These are phyloP conservation scores for Aspergillus fischeri DNA, from an alignment of 2,329 filamentous ascomycete genomes.

Conservation along the genomic window DNA sequence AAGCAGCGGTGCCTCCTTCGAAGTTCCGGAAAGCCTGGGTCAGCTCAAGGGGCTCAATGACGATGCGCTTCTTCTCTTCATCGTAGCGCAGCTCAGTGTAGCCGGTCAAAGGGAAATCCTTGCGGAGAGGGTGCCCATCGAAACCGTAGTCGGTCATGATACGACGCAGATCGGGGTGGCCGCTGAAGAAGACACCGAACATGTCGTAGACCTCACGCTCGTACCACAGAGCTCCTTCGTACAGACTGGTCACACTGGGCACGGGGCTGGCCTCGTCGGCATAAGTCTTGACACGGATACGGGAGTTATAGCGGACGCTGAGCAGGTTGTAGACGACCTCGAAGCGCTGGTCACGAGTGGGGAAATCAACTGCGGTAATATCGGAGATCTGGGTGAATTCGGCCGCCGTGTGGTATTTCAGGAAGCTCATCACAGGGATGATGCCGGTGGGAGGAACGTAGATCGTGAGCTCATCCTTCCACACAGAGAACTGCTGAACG, in stretches of 20 bases:
- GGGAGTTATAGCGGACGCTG: slow-evolving; percentile 91
- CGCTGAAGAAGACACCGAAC: slow-evolving; percentile 94
- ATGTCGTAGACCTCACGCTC: slow-evolving; percentile 97
- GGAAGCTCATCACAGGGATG: slow-evolving; percentile 86
- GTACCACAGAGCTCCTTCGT: slow-evolving; percentile 97
- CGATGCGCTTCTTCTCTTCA: slow-evolving; percentile 99
- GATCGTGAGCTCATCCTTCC: slow-evolving; percentile 97
- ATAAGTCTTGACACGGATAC: slow-evolving; percentile 97
- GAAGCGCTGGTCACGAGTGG: slow-evolving; percentile 90
- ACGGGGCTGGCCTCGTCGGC: slow-evolving; percentile 93
- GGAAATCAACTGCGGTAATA: slow-evolving; percentile 93
- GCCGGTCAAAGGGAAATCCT: slow-evolving; percentile 96
- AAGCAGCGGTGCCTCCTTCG: slow-evolving; percentile 74
- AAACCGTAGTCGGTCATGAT: slow-evolving; percentile 99
- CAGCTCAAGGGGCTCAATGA: slow-evolving; percentile 94
- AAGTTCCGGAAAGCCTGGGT: slow-evolving; percentile 99
- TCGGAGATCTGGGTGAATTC: slow-evolving; percentile 93
- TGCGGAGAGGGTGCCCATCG: slow-evolving; percentile 92
- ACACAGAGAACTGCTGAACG: slow-evolving; percentile 97
- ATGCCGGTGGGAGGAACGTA: slow-evolving; percentile 86
- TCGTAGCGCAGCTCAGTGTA: slow-evolving; percentile 98
- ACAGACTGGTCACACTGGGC: slow-evolving; percentile 79
- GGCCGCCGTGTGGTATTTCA: slow-evolving; percentile 96
- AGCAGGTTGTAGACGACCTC: slow-evolving; percentile 98
- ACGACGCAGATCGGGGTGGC: slow-evolving; percentile 88